These are phyloP conservation scores for Hondaea fermentalgiana DNA, from an alignment of 108 stramenopile genomes.

Conservation along the genomic window DNA sequence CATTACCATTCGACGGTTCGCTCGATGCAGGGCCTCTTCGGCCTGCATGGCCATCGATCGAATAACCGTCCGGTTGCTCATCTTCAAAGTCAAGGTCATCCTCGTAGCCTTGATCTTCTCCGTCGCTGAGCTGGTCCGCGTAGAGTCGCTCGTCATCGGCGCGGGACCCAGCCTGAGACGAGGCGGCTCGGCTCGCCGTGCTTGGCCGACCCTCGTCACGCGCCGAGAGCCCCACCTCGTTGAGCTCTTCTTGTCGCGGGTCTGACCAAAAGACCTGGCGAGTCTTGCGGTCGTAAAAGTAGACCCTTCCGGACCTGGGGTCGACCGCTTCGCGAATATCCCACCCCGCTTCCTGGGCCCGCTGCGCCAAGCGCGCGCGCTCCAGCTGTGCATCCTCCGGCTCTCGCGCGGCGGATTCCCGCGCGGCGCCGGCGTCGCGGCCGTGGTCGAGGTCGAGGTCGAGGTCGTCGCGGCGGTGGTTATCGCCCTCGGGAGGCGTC, in stretches of 20 bases:
- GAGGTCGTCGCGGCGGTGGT: background rate
- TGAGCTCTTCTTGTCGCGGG: background rate
- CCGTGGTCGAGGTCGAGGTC: no score
- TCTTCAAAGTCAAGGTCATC: background rate
- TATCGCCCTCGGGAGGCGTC: background rate
- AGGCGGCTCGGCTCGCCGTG: no score
- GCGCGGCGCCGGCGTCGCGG: background rate
- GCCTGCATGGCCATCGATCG: background rate
- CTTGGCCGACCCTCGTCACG: no score
- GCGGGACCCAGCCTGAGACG: background rate
- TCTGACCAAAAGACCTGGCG: background rate
- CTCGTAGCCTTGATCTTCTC: background rate
- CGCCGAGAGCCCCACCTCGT: no score
- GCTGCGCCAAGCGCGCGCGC: background rate
- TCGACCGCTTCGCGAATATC: conserved; percentile 13
- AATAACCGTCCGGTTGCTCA: background rate
- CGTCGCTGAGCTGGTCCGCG: background rate
- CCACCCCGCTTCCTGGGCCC: background rate
- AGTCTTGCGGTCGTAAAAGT: background rate
- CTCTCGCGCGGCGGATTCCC: background rate
- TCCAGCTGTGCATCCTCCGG: background rate
- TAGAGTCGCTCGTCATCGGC: background rate
- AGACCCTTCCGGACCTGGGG: background rate
- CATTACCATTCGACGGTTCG: no score
- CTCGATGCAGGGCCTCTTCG: background rate